Evolutionary conservation across 306 rosid genomes (phyloP).

Genomic region (Psophocarpus tetragonolobus): DNA sequence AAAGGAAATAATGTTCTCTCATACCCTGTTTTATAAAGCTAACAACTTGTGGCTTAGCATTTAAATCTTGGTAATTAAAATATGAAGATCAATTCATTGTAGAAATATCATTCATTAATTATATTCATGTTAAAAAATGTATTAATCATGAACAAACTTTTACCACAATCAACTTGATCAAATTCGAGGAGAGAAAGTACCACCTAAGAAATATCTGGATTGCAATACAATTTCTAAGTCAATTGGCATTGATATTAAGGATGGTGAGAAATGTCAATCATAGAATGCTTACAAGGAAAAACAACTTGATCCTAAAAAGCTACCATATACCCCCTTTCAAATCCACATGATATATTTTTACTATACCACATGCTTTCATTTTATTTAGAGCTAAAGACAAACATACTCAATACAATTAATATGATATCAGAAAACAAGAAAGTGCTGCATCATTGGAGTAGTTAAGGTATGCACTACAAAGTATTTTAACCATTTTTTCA

Average conservation of each 20-base stretch:
- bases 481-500: slow-evolving; percentile 23
- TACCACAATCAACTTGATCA: neutral
- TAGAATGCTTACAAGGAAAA: neutral
- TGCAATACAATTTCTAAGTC: neutral
- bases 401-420: neutral
- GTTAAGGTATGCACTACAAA: slow-evolving; percentile 11
- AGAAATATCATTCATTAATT: slow-evolving; percentile 13
- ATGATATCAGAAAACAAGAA: slow-evolving; percentile 14
- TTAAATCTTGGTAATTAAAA: slow-evolving; percentile 5
- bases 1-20: slow-evolving; percentile 9
- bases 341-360: slow-evolving; percentile 18
- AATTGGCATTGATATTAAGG: slow-evolving; percentile 6
- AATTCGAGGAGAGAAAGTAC: slow-evolving; percentile 21
- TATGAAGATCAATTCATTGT: neutral
- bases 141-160: neutral
- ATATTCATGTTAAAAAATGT: slow-evolving; percentile 6
- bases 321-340: neutral
- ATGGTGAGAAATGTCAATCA: slow-evolving; percentile 11
- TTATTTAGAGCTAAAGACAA: slow-evolving; percentile 14
- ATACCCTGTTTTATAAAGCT: slow-evolving; percentile 1
- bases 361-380: slow-evolving; percentile 17
- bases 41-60: neutral
- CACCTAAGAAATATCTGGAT: neutral
- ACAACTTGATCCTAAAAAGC: neutral
- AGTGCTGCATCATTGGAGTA: neutral